Evolutionary conservation across 108 stramenopile genomes (phyloP), one percentile per base, ranked within the genome.

Genomic region (Pseudonitzschia multiseries): DNA sequence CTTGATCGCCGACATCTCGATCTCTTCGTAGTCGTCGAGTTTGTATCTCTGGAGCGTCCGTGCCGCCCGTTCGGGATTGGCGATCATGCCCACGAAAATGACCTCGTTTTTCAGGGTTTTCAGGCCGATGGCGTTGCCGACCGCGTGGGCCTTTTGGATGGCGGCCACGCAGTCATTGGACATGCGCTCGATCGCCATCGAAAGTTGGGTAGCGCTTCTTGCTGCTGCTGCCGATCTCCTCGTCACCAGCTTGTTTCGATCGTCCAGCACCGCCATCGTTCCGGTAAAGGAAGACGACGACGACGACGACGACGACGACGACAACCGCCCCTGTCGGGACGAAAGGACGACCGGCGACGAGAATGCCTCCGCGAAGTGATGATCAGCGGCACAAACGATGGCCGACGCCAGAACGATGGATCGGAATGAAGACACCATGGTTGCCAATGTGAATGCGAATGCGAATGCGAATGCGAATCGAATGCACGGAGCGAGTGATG

Each of bases 111-210:
- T 68, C 50, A 91, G 36, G 29, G 42, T 33, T 71, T 77, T 21
- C 73, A 85, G 53, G 60, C 90, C 72, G 66, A 88, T 79, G 70
- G 75, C 68, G 65, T 83, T 84, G 65, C 87, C 77, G 75, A 86
- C 51, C 66, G 83, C 50, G 77, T 87, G 85, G 73, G 88, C 68
- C 62, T 77, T 57, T 76, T 71, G 68, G 4, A 78, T 72, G 26
- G 75, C 83, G 24, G 51, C 79, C 29, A 91, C 84, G 72, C 90
- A 91, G 68, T 89, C 86, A 70, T 89, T 82, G 54, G 87, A 88
- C 83, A 92, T 76, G 40, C 86, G 86, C 59, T 89, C 86, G 28
- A 67, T 67, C 8, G 36, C 66, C 66, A 67, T 67, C 8, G 61
- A 40, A 31, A 62, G 61, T n/a, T 21, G 33, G 29, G 61, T 62